Percentiles rank a stretch among this genome's conserved stretches.
These are phyloP conservation scores for Geranium brycei DNA, from an alignment of 345 rosid genomes.

Conservation along the genomic window DNA sequence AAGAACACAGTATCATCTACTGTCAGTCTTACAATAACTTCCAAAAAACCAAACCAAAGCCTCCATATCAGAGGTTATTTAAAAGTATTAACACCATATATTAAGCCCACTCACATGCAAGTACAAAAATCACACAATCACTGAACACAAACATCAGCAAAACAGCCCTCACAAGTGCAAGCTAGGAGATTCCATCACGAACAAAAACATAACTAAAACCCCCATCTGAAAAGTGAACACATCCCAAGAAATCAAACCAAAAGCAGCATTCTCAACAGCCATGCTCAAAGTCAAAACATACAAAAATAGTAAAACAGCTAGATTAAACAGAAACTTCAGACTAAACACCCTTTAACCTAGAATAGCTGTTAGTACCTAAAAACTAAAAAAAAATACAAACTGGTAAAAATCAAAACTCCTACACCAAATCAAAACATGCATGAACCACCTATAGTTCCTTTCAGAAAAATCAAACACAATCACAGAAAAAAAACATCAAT, in stretches of 20 bases:
- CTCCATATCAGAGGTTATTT: neutral
- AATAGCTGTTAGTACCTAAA: neutral
- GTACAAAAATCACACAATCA: neutral
- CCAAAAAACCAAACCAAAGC: neutral
- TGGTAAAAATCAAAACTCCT: neutral
- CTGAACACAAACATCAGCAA: no score
- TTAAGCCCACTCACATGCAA: neutral
- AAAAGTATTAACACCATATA: neutral
- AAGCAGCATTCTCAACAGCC: neutral
- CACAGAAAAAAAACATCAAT: neutral
- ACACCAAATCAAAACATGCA: no score
- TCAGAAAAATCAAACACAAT: neutral
- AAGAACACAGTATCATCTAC: neutral
- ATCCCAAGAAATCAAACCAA: no score
- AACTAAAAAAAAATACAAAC: neutral
- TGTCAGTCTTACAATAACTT: neutral
- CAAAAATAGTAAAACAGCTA: neutral
- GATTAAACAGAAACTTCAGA: neutral
- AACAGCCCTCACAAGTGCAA: neutral
- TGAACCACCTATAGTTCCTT: neutral
- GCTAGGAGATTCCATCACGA: no score
- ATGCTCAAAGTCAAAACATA: neutral
- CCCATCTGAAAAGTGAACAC: neutral
- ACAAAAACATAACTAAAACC: neutral
- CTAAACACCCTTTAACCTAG: no score